Conservation (phyloP, 2,329 filamentous ascomycete species). For the Penicillium palitans region DNA sequence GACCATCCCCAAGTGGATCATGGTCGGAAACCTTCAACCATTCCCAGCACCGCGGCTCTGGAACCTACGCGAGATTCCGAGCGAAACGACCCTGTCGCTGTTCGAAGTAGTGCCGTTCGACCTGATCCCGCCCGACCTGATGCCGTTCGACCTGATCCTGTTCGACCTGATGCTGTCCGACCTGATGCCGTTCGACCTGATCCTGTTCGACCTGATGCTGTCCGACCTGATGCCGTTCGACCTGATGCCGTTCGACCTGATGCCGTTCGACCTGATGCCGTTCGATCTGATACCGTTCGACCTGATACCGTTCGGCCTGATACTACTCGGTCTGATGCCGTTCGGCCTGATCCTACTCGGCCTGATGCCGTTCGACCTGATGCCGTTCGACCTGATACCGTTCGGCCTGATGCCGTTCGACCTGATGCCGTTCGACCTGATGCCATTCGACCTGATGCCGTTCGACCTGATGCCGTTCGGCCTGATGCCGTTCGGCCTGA, state of each 20-base stretch:
- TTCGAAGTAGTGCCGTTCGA: slow-evolving; percentile 27
- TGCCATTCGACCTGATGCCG: not conserved
- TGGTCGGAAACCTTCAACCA: slow-evolving; percentile 26
- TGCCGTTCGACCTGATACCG: not conserved
- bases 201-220: slow-evolving; percentile 29
- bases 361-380: not conserved
- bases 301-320: slow-evolving; percentile 17
- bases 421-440: slow-evolving; percentile 25
- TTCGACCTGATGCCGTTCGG: slow-evolving; percentile 20
- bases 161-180: slow-evolving; percentile 26
- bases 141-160: not conserved
- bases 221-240: not conserved
- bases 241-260: not conserved
- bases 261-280: slow-evolving; percentile 24
- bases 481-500: slow-evolving; percentile 19
- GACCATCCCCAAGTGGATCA: slow-evolving; percentile 30
- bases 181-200: slow-evolving; percentile 4
- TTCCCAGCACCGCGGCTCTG: slow-evolving; percentile 15
- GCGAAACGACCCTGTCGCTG: not conserved
- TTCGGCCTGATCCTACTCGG: slow-evolving; percentile 26
- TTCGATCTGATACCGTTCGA: slow-evolving; percentile 15
- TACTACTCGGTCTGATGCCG: slow-evolving; percentile 1
- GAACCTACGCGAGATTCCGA: slow-evolving; percentile 36
- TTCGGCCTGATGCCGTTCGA: slow-evolving; percentile 28
- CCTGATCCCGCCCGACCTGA: slow-evolving; percentile 25